Conservation (phyloP, 1,139 yeast species). For the Sugiyamaella castrensis region DNA sequence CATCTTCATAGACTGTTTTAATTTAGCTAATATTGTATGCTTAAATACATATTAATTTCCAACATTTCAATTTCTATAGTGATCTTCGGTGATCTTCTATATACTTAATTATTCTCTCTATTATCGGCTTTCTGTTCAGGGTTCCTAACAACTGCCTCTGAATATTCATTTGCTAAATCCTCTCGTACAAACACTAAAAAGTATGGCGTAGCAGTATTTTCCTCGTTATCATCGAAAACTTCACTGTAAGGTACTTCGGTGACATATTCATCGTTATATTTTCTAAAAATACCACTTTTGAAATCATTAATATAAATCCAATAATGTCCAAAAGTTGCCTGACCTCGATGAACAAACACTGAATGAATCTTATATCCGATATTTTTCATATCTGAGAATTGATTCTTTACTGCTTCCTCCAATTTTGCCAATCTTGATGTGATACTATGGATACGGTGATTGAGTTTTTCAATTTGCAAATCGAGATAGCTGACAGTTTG, state of each 20-base stretch:
- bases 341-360: slow-evolving; percentile 91
- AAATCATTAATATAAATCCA: slow-evolving; percentile 91
- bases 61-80: too few species aligned
- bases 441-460: slow-evolving; percentile 17
- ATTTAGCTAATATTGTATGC: too few species aligned
- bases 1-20: too few species aligned
- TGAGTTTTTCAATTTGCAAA: slow-evolving; percentile 26
- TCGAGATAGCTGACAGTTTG: slow-evolving; percentile 33
- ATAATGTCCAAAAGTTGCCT: slow-evolving; percentile 94
- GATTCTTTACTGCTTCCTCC: slow-evolving; percentile 50
- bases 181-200: slow-evolving; percentile 80
- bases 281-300: slow-evolving; percentile 64
- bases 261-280: slow-evolving; percentile 89
- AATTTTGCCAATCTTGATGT: slow-evolving; percentile 42
- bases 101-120: too few species aligned
- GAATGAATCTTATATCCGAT: slow-evolving; percentile 85
- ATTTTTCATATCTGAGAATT: slow-evolving; percentile 56
- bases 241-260: slow-evolving; percentile 73
- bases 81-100: too few species aligned
- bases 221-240: slow-evolving; percentile 55
- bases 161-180: slow-evolving; percentile 53
- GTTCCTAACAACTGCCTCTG: slow-evolving; percentile 51
- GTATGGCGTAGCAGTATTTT: slow-evolving; percentile 90
- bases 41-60: too few species aligned
- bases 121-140: not conserved